These are phyloP conservation scores for Atkinsonella hypoxylon DNA, from an alignment of 2,329 filamentous ascomycete species.

Conservation along the genomic window DNA sequence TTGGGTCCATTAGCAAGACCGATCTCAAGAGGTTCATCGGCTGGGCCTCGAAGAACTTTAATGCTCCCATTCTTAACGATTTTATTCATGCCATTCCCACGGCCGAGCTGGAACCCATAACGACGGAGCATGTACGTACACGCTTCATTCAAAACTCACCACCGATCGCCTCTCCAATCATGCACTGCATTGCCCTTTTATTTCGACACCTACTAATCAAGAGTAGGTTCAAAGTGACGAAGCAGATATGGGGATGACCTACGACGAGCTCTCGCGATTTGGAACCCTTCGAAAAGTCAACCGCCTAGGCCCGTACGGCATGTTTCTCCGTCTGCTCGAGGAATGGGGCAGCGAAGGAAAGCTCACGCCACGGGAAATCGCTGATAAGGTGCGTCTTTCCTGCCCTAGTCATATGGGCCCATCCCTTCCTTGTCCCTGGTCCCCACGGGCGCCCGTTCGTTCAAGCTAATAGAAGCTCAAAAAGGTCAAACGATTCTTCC, in stretches of 20 bases:
- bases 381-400: slow-evolving; percentile 11
- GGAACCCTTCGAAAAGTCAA: slow-evolving; percentile 28
- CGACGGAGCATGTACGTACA: slow-evolving; percentile 16
- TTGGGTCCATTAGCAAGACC: slow-evolving; percentile 33
- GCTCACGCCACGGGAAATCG: slow-evolving; percentile 17
- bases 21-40: slow-evolving; percentile 55
- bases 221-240: slow-evolving; percentile 23
- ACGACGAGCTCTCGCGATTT: slow-evolving; percentile 27
- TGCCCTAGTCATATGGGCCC: not conserved
- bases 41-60: slow-evolving; percentile 42
- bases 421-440: too few relatives aligned
- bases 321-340: slow-evolving; percentile 26
- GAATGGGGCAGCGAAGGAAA: slow-evolving; percentile 20
- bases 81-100: slow-evolving; percentile 49
- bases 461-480: not conserved
- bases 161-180: too few relatives aligned
- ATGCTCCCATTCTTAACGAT: slow-evolving; percentile 47
- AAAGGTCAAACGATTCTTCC: slow-evolving; percentile 1
- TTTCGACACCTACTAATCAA: not conserved
- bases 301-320: slow-evolving; percentile 28
- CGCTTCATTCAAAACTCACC: not conserved
- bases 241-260: slow-evolving; percentile 32
- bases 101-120: slow-evolving; percentile 36
- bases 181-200: too few relatives aligned
- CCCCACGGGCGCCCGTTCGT: too few relatives aligned